Evolutionary conservation across 2,329 filamentous ascomycete genomes (phyloP), one percentile per base, ranked within the genome.

Genomic region (Cytospora chrysosperma): DNA sequence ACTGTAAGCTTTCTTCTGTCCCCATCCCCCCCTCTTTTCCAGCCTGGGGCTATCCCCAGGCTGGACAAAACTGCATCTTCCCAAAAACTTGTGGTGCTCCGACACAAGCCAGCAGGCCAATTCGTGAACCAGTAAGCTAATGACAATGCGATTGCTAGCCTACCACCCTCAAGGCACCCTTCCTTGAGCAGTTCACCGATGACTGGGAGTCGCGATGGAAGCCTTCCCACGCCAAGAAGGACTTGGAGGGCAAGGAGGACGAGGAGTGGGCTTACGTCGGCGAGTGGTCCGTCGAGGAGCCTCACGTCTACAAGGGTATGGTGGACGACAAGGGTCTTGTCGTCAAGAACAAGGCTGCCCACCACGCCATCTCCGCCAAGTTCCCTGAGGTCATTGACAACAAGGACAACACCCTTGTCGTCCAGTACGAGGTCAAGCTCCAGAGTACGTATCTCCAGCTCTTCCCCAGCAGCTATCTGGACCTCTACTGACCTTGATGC

Each of bases 381-480:
- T 98, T 99, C 83, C 88, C 91, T 76, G 93, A 96, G 85, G 90
- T 91, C 80, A 91, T 99, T 74, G 90, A 97, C 81, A 95, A 96
- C 87, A 98, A 94, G 87, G 93, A 86, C 81, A 96, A 99, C 85
- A 91, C 92, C 65, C 86, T 99, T 58, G 95, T 99, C 70, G 92
- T 99, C 60, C 95, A 99, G 81, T 99, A 99, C 76, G 95, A 99
- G 79, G 95, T 98, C 76, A 99, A 99, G 87, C 91, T 97, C 69
- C 95, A 99, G 82, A 92, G 92, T 96, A 85, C 80, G 90, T 84
- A 67, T 24, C 30, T 49, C 34, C 51, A 10, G 61, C 56, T 10
- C 10, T 40, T 12, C 17, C n/a, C 9, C 4, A 2, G 19, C 4
- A 13, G 40, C 27, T 17, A 21, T 12, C 19, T 34, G 15, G 13